Evolutionary conservation across 169 alveolate species (phyloP).

Genomic region (Plasmodium ovale): DNA sequence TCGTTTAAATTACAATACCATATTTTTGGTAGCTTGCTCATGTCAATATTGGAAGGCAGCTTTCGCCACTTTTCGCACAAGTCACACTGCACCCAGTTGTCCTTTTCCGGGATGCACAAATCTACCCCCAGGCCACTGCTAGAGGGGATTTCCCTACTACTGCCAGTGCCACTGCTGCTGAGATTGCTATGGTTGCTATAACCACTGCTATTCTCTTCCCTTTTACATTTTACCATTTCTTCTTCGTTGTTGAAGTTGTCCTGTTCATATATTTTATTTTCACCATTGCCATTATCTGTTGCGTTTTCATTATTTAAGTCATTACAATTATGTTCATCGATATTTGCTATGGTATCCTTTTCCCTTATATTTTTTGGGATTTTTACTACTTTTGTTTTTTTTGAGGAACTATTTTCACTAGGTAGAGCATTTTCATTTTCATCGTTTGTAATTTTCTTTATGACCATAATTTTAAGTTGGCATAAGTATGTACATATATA

Average conservation of each 20-base stretch:
- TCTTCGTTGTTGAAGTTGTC: neutral
- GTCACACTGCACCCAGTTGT: slow-evolving; percentile 77
- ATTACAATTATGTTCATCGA: slow-evolving; percentile 1
- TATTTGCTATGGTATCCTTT: neutral
- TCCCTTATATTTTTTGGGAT: neutral
- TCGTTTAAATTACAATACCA: slow-evolving; percentile 66
- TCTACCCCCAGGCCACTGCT: neutral
- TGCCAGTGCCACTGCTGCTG: too few species aligned
- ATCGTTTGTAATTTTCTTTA: neutral
- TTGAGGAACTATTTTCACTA: neutral
- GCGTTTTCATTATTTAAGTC: slow-evolving; percentile 1
- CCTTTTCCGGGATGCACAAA: slow-evolving; percentile 46
- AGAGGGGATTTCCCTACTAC: too few species aligned
- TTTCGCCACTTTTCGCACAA: slow-evolving; percentile 72
- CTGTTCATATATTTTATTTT: neutral
- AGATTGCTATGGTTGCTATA: neutral
- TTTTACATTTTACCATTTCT: neutral
- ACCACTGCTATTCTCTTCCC: too few species aligned
- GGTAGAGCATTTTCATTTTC: slow-evolving; percentile 27
- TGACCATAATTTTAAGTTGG: slow-evolving; percentile 20
- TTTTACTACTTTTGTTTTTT: slow-evolving; percentile 13
- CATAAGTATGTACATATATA: neutral
- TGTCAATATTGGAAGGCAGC: slow-evolving; percentile 41
- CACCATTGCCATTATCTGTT: neutral
- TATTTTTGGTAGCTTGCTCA: slow-evolving; percentile 47